A percentile compares a stretch with the other conserved stretches of the same genome.
Evolutionary conservation across 352 stramenopile species (phyloP).

Genomic region (Phytophthora hibernalis): DNA sequence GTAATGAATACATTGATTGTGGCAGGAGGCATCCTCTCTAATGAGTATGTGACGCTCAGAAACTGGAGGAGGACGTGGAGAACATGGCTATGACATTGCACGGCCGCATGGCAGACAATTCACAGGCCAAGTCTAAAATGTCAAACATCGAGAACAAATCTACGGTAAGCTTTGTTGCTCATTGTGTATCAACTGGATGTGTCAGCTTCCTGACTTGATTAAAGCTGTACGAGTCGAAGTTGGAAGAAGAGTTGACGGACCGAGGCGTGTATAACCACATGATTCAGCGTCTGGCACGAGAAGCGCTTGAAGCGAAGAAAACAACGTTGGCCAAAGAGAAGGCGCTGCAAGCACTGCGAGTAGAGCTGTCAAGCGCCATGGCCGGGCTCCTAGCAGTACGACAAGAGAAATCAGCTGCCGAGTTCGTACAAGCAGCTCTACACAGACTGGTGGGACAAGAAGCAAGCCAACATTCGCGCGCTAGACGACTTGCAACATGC

Average conservation of each 20-base stretch:
- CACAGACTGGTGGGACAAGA: constrained; percentile 72
- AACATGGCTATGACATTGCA: constrained; percentile 79
- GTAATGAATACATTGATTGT: constrained; percentile 26
- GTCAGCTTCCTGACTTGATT: neutral
- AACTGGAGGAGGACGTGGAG: constrained; percentile 80
- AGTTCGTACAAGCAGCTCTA: constrained; percentile 71
- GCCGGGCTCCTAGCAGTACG: constrained; percentile 58
- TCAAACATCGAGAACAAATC: constrained; percentile 82
- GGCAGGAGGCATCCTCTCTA: too few species aligned
- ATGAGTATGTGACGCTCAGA: constrained; percentile 33
- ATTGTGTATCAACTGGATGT: neutral
- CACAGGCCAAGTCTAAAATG: constrained; percentile 69
- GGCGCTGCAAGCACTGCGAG: constrained; percentile 55
- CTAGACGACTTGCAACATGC: constrained; percentile 81
- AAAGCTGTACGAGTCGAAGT: constrained; percentile 75
- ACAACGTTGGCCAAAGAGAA: constrained; percentile 69
- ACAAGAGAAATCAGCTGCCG: constrained; percentile 76
- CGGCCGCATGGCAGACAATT: constrained; percentile 60
- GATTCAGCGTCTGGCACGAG: constrained; percentile 74
- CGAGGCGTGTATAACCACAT: constrained; percentile 85
- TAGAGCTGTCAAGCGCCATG: constrained; percentile 65
- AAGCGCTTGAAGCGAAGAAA: constrained; percentile 74
- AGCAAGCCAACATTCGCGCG: constrained; percentile 75
- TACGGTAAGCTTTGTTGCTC: constrained; percentile 39
- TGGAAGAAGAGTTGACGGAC: constrained; percentile 77